Base-by-base conservation (phyloP, 1,139 yeast genomes). In the Pichia sp. region DNA sequence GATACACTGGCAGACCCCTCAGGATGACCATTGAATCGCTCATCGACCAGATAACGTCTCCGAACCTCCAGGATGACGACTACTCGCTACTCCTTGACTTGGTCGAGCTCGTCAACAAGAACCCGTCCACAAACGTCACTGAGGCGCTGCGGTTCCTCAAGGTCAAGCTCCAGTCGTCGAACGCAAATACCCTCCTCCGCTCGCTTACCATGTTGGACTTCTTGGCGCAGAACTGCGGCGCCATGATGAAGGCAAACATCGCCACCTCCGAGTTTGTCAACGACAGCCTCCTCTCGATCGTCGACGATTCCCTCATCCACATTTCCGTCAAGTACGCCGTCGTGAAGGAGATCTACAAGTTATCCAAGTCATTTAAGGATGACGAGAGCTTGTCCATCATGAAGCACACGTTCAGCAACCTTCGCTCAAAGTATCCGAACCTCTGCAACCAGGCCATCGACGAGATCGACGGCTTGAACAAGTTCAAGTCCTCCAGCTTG, bases 171-270 rank as follows among this genome's bases (percentile, higher is more conserved):
- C 74, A 75, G 41, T 75, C 78, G 31, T 75, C 79, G 48, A 93
- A 89, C 68, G 97, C 96, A 34, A 93, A 92, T 69, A 86, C 87
- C 1, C 82, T 89, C 32, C 73, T 92, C 53, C 78, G 95, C 62
- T 71, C 95, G 0, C 71, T 93, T 53, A 79, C 96, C 0, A 72
- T 93, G 54, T 72, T 89, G 19, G 79, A 82, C 19, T 85, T 97
- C 0, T 70, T 90, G 41, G 96, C 96, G 0, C 97, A 92, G 70
- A 93, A 93, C 68, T 92, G 98, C 72, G 98, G 98, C 1, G 84
- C 96, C 2, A 76, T 90, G 62, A 81, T 88, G 80, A 85, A 84
- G 63, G 90, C 88, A 59, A 90, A 86, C 63, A 83, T 92, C 47
- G 92, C 96, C 40, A 76, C 90, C 26, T 81, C 80, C 61, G 67